Conservation (phyloP, 208 protist genomes). For the Polymyxa betae region DNA sequence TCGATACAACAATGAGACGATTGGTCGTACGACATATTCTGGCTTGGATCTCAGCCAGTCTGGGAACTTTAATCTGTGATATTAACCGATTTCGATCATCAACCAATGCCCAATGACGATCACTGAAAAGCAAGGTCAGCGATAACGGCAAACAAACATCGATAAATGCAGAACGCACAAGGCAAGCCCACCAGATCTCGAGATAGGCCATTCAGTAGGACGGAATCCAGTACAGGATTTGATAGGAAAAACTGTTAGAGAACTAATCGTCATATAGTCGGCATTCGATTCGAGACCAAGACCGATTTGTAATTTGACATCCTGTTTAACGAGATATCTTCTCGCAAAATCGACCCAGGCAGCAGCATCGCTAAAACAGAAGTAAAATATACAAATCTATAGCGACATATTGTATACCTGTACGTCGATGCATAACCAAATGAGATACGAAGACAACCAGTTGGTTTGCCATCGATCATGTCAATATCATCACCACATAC, state of each 20-base stretch:
- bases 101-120: not conserved
- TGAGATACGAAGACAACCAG: conserved; percentile 50
- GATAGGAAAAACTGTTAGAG: not conserved
- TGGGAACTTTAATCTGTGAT: too few species aligned
- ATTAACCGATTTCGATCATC: not conserved
- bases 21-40: too few species aligned
- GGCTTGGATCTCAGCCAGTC: too few species aligned
- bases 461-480: conserved; percentile 52
- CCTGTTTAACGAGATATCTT: not conserved
- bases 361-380: conserved; percentile 40
- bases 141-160: not conserved
- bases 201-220: not conserved
- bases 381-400: conserved; percentile 44
- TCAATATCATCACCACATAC: conserved; percentile 57
- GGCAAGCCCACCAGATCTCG: not conserved
- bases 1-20: too few species aligned
- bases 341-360: not conserved
- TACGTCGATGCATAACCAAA: conserved; percentile 57
- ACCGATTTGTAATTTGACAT: not conserved
- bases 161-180: not conserved
- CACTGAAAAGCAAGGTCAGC: not conserved
- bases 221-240: not conserved
- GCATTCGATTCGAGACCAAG: not conserved
- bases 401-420: conserved; percentile 8
- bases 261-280: too few species aligned